Conservation (phyloP, 1,139 yeast species). For the Yamadazyma taylorii region DNA sequence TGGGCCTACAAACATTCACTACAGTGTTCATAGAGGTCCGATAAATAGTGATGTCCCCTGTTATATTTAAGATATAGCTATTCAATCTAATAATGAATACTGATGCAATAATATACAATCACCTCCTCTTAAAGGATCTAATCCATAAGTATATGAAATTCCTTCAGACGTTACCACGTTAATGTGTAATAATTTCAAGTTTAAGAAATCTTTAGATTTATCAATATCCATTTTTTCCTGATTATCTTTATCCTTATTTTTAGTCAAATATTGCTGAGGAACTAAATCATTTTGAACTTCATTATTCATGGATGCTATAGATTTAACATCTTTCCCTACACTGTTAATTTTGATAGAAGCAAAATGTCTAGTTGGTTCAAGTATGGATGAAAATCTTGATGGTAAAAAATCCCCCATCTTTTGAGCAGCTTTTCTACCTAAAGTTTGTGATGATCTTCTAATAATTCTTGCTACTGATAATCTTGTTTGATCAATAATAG, state of each 20-base stretch:
- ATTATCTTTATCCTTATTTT: slow-evolving; percentile 19
- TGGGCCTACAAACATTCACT: no score
- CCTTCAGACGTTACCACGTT: slow-evolving; percentile 90
- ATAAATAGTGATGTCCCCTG: no score
- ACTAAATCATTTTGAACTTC: slow-evolving; percentile 41
- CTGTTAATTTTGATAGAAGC: slow-evolving; percentile 87
- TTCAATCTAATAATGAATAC: slow-evolving; percentile 39
- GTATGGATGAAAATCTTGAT: slow-evolving; percentile 75
- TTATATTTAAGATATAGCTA: no score
- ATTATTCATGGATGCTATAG: slow-evolving; percentile 57
- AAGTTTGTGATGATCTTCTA: slow-evolving; percentile 53
- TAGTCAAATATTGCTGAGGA: slow-evolving; percentile 33
- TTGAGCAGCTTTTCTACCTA: slow-evolving; percentile 79
- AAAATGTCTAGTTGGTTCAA: slow-evolving; percentile 92
- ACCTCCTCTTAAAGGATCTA: slow-evolving; percentile 90
- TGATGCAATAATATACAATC: slow-evolving; percentile 83
- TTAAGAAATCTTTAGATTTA: slow-evolving; percentile 32
- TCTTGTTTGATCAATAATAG: slow-evolving; percentile 68
- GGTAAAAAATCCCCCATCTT: slow-evolving; percentile 88
- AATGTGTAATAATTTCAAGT: slow-evolving; percentile 58
- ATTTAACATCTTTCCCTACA: slow-evolving; percentile 56
- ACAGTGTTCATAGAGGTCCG: no score
- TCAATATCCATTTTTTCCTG: slow-evolving; percentile 13
- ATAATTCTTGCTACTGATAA: slow-evolving; percentile 72
- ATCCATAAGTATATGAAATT: slow-evolving; percentile 75